These are phyloP conservation scores for Tetrahymena borealis DNA, from an alignment of 73 alveolate species.

Conservation along the genomic window DNA sequence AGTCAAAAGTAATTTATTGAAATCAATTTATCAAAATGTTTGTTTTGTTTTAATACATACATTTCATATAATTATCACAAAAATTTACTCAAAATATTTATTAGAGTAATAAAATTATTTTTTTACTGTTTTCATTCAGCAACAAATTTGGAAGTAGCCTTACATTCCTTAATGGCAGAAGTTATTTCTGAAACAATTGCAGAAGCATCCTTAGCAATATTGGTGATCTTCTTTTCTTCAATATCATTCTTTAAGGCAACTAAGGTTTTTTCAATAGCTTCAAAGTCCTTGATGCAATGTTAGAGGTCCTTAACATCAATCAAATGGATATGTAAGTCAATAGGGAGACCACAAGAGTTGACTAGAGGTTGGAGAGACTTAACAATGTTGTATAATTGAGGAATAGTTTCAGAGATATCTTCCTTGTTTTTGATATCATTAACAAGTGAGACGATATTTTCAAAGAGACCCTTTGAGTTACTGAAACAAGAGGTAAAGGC, in stretches of 20 bases:
- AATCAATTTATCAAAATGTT: too few relatives aligned
- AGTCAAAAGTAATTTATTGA: too few relatives aligned
- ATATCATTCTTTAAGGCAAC: not conserved
- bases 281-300: not conserved
- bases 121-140: too few relatives aligned
- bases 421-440: not conserved
- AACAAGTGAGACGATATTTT: not conserved
- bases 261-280: not conserved
- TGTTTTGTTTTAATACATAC: too few relatives aligned
- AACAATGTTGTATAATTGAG: not conserved
- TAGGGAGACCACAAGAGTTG: not conserved
- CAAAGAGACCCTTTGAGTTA: not conserved
- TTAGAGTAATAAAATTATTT: too few relatives aligned
- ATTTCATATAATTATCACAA: too few relatives aligned
- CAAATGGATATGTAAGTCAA: not conserved
- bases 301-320: not conserved
- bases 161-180: not conserved
- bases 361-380: not conserved
- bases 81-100: too few relatives aligned
- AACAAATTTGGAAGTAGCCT: too few relatives aligned
- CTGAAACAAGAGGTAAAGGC: not conserved
- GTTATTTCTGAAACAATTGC: not conserved
- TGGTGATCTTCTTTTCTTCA: not conserved
- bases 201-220: not conserved
- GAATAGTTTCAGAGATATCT: not conserved